Evolutionary conservation across 1,139 yeast genomes (phyloP).

Genomic region (Blastobotrys serpentis): DNA sequence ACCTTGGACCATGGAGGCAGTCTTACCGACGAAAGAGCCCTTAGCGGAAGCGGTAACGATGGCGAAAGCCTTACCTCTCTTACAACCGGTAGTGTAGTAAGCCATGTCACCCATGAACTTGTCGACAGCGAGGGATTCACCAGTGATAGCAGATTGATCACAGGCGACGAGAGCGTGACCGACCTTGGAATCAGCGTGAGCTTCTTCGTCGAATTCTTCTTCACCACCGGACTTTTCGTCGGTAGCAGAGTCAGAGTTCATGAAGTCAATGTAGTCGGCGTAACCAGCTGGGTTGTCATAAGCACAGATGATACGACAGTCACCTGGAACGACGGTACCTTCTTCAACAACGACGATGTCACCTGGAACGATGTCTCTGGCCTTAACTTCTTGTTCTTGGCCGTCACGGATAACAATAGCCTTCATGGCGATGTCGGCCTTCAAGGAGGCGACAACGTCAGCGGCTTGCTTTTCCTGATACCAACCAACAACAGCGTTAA

Average conservation of each 20-base stretch:
- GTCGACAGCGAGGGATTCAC: conserved; percentile 79
- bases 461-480: conserved; percentile 84
- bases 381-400: conserved; percentile 65
- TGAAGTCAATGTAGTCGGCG: conserved; percentile 41
- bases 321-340: conserved; percentile 93
- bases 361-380: conserved; percentile 90
- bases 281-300: conserved; percentile 43
- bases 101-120: conserved; percentile 67
- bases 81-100: conserved; percentile 76
- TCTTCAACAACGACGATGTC: conserved; percentile 89
- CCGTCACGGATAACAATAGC: conserved; percentile 89
- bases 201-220: conserved; percentile 60
- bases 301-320: conserved; percentile 74
- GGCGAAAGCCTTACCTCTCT: conserved; percentile 77
- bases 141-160: conserved; percentile 79
- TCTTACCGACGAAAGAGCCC: conserved; percentile 69
- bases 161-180: conserved; percentile 57
- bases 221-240: conserved; percentile 81
- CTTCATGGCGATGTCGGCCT: conserved; percentile 88
- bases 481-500: conserved; percentile 60
- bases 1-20: conserved; percentile 76
- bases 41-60: conserved; percentile 75
- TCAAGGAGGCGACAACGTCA: conserved; percentile 91
- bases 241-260: conserved; percentile 58
- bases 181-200: conserved; percentile 39